Evolutionary conservation across 192 early-diverging fungal species (phyloP), one percentile per base, ranked within the genome.

Genomic region (Coemansia sp.): DNA sequence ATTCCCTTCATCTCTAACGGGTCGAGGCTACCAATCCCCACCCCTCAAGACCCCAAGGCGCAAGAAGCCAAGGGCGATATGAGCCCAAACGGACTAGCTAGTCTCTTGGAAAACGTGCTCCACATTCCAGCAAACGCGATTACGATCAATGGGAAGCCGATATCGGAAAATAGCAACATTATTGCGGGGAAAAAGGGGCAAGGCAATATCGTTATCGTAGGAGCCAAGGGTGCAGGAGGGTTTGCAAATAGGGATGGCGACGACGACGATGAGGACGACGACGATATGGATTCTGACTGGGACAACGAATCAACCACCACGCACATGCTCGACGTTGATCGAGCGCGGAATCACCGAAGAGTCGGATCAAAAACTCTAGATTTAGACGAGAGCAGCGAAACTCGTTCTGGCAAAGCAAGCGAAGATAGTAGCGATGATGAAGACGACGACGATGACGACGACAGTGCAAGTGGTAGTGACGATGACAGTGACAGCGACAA

Each of bases 1-100:
- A 80, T 79, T 24, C 77, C 72, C 12, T 75, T 80, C 46, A 75
- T 80, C 16, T 68, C 78, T n/a, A 60, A 80, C 53, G 78, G 78
- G 0, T 61, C 66, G 2, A 48, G 72, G 16, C 56, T 67, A 30
- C 56, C 64, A 14, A 39, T 60, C 0, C 72, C 77, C 6, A 64
- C 72, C 18, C 57, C 57, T 1, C 57, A 59, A 21, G 43, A 70
- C 21, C 14, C 48, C 33, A 21, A 30, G 18, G 14, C 35, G n/a
- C 43, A 51, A 53, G 12, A 68, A 39, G 39, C 30, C 24, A 60
- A 60, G 5, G 60, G 60, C 21, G 43, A 43, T 6, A 43, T 73
- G 6, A 82, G 76, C 57, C 68, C 75, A 16, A 67, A 35, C 24
- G 74, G 74, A 5, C 73, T 82, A 33, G 79, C 75, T 36, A 73